Percentiles rank a stretch among this genome's conserved stretches.
Conservation (phyloP, 2,329 filamentous ascomycete genomes). For the Drechslera avenae region DNA sequence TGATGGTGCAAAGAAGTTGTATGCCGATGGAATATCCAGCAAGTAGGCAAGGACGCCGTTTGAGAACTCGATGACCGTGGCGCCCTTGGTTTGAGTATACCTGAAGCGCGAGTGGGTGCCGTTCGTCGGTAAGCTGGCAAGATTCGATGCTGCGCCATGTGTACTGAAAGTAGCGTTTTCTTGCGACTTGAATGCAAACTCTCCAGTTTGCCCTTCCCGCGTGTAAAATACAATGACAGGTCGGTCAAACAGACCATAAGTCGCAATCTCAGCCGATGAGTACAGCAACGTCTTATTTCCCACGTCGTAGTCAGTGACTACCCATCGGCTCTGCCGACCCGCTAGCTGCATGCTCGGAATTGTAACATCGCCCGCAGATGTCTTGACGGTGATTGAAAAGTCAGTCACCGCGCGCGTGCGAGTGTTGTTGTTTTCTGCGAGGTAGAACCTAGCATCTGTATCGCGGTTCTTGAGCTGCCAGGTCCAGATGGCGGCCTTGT, state of each 20-base stretch:
- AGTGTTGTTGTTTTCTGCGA: constrained; percentile 55
- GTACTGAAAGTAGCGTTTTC: constrained; percentile 49
- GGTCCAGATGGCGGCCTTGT: constrained; percentile 52
- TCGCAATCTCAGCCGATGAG: constrained; percentile 58
- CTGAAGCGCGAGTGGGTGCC: constrained; percentile 41
- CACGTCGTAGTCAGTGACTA: constrained; percentile 60
- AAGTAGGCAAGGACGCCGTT: constrained; percentile 59
- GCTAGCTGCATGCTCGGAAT: constrained; percentile 57
- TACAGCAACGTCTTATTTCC: constrained; percentile 57
- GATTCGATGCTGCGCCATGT: constrained; percentile 47
- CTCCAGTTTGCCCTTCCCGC: constrained; percentile 55
- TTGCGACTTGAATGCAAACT: constrained; percentile 56
- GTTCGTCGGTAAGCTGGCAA: constrained; percentile 36
- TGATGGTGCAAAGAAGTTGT: constrained; percentile 62
- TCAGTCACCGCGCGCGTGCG: constrained; percentile 52
- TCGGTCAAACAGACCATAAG: constrained; percentile 56
- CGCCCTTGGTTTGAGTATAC: constrained; percentile 56
- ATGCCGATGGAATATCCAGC: constrained; percentile 59
- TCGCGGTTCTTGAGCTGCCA: constrained; percentile 60
- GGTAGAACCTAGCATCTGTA: constrained; percentile 57
- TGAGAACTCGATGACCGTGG: constrained; percentile 56
- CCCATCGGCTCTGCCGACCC: constrained; percentile 60
- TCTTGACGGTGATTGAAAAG: constrained; percentile 56
- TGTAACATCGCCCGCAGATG: constrained; percentile 52
- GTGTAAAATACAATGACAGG: constrained; percentile 58